A percentile compares a stretch with the other conserved stretches of the same genome.
Evolutionary conservation across 2,329 filamentous ascomycete species (phyloP).

Genomic region (Cercospora sojina): DNA sequence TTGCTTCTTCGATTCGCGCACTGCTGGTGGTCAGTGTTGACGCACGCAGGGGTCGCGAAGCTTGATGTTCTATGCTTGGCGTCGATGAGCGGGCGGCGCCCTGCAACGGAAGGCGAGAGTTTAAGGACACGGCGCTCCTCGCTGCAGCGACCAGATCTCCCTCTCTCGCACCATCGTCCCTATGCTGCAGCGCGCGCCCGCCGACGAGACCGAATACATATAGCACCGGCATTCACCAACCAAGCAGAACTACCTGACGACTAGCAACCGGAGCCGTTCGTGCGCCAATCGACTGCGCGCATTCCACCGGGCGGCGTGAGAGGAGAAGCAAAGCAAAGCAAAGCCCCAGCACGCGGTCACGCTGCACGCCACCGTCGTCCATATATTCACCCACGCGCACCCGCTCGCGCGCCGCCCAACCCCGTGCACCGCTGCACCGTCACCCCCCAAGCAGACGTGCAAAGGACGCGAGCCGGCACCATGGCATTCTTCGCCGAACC

Average conservation of each 20-base stretch:
- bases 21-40: not conserved
- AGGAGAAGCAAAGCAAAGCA: constrained; percentile 8
- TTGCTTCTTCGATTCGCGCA: not conserved
- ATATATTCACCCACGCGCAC: not conserved
- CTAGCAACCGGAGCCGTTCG: not conserved
- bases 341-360: not conserved
- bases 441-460: not conserved
- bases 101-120: constrained; percentile 1
- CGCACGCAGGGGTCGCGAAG: not conserved
- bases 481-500: constrained; percentile 22
- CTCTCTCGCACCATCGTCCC: not conserved
- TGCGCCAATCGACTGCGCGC: constrained; percentile 3
- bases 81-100: not conserved
- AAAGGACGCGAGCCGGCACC: not conserved
- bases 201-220: not conserved
- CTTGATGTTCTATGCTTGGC: constrained; percentile 5
- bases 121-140: not conserved
- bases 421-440: not conserved
- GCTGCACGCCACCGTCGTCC: not conserved
- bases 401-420: not conserved
- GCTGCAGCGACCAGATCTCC: not conserved
- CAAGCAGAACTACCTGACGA: constrained; percentile 9
- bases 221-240: not conserved
- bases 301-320: constrained; percentile 6
- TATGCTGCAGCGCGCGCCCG: not conserved